A percentile compares a stretch with the other conserved stretches of the same genome.
These are phyloP conservation scores for Benincasa hispida DNA, from an alignment of 306 rosid genomes.

Conservation along the genomic window DNA sequence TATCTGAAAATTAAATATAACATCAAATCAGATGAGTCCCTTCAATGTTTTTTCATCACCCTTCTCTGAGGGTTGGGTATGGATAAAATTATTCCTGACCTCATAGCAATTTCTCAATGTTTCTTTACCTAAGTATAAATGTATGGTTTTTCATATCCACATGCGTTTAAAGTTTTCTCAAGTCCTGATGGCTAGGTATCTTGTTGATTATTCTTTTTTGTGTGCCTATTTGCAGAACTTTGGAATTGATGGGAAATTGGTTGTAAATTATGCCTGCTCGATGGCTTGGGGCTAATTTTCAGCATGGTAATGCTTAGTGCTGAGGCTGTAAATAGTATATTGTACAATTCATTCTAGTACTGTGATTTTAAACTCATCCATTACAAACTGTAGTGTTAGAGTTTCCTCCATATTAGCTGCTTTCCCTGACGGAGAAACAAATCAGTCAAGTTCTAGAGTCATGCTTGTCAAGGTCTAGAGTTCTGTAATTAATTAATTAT, in stretches of 20 bases:
- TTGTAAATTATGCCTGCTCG: conserved; percentile 77
- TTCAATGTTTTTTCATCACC: not conserved
- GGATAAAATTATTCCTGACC: not conserved
- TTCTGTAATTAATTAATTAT: not conserved
- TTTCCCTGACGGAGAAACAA: not conserved
- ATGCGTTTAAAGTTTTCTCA: not conserved
- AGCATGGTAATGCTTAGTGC: conserved; percentile 10
- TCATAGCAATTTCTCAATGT: not conserved
- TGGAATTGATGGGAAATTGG: conserved; percentile 88
- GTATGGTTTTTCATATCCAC: not conserved
- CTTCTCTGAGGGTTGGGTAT: not conserved
- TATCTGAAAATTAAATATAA: not conserved
- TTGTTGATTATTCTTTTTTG: not conserved
- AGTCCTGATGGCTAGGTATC: not conserved
- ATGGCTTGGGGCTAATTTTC: conserved; percentile 86
- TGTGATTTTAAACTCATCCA: not conserved
- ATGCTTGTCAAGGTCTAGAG: not conserved
- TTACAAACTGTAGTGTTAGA: not conserved
- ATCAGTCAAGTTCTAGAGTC: not conserved
- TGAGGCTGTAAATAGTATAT: not conserved
- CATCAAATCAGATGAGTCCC: not conserved
- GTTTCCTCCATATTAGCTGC: not conserved
- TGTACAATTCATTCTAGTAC: not conserved
- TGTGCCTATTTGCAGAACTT: conserved; percentile 49
- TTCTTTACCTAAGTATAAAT: not conserved